Base-by-base conservation (phyloP, 78 protist genomes). In the Dictyostelium discoideum region DNA sequence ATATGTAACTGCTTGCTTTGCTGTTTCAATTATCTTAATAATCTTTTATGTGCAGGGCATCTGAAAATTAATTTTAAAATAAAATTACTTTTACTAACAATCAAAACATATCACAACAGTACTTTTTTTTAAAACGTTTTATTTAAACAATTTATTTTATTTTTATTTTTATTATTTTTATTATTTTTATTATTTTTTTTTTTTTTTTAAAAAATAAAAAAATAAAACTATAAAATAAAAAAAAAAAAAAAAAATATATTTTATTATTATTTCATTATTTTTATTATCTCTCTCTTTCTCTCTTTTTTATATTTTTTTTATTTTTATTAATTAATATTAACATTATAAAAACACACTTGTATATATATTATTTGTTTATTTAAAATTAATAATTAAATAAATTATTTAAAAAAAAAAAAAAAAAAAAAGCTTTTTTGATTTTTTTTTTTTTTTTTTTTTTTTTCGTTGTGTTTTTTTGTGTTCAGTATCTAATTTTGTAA, bases 1-100 rank as follows among this genome's bases (percentile, higher is more conserved):
- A 67, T 24, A 67, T n/a, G 76, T 67, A 67, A 67, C 76, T 67
- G 76, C 26, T 67, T 67, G 76, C 76, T n/a, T 67, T 67, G 76
- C 76, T 67, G 76, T 67, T 67, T 67, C 32, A 67, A 67, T 67
- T 67, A 67, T 67, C 37, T 67, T 67, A 67, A 67, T 67, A 67
- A 67, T 67, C 37, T 67, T 67, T 67, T 54, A 54, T 54, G 65
- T 16, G 65, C n/a, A 54, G 13, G 65, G 65, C 16, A 54, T 54
- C 65, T 54, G 65, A 72, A 72, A 29, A 72, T 72, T 24, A 72
- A 24, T 72, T 72, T 72, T 13, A 72, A 72, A 72, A 72, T 7
- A n/a, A 76, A 37, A 18, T 29, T 76, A 26, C 46, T 76, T 39
- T 76, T 11, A 32, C 16, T 54, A 54, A 54, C 65, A 54, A 54